These are phyloP conservation scores for Xylaria sp. DNA, from an alignment of 2,329 filamentous ascomycete species.

Conservation along the genomic window DNA sequence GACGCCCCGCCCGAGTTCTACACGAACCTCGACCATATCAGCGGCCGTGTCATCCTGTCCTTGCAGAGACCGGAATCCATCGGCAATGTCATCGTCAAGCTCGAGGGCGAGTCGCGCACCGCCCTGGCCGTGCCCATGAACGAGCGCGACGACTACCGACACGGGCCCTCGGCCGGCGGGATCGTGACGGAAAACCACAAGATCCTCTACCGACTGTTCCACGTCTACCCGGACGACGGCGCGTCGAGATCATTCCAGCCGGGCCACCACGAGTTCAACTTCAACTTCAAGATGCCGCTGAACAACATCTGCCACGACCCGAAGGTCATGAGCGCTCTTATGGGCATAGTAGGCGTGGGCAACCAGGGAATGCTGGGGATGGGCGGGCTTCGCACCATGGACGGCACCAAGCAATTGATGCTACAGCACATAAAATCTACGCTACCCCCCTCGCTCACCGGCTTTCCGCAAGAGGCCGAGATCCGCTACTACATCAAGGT, in stretches of 20 bases:
- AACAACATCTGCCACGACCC: constrained; percentile 71
- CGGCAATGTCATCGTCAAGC: constrained; percentile 76
- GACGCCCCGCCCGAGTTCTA: constrained; percentile 71
- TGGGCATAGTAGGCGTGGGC: constrained; percentile 55
- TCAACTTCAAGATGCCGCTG: constrained; percentile 76
- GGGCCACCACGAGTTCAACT: constrained; percentile 76
- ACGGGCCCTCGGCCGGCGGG: constrained; percentile 39
- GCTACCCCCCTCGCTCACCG: constrained; percentile 85
- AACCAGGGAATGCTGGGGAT: constrained; percentile 49
- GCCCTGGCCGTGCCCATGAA: constrained; percentile 56
- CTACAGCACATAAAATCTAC: constrained; percentile 79
- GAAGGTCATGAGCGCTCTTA: constrained; percentile 56
- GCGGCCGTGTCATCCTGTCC: constrained; percentile 60
- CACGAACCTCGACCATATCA: constrained; percentile 77
- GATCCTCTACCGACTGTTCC: constrained; percentile 73
- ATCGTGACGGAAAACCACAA: constrained; percentile 65
- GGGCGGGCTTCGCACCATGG: constrained; percentile 61
- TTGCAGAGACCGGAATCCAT: constrained; percentile 70
- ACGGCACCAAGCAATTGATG: constrained; percentile 64
- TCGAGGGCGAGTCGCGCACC: constrained; percentile 78
- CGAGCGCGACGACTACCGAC: constrained; percentile 47
- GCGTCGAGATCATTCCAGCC: constrained; percentile 51
- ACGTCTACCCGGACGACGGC: constrained; percentile 69
- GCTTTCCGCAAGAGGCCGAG: constrained; percentile 84
- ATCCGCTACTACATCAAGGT: constrained; percentile 94